These are phyloP conservation scores for Mortierella sp. DNA, from an alignment of 371 early-diverging fungal genomes.

Conservation along the genomic window DNA sequence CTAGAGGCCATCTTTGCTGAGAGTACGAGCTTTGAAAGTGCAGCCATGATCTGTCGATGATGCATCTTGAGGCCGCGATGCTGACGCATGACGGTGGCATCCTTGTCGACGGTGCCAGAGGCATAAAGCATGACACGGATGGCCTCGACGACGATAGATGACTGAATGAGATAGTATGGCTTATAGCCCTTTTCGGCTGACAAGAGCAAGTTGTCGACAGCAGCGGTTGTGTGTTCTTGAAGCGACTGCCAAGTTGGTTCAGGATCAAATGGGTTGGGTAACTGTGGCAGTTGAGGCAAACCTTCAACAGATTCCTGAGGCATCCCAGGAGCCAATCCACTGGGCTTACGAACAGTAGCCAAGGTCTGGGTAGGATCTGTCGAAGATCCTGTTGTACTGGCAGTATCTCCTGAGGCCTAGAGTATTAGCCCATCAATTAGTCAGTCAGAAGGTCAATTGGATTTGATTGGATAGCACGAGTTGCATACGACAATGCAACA, in stretches of 20 bases:
- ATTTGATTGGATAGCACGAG: conserved; percentile 5
- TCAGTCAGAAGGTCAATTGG: not conserved
- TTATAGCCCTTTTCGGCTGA: conserved; percentile 75
- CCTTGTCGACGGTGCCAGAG: conserved; percentile 80
- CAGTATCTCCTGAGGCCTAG: conserved; percentile 36
- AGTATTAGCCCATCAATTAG: not conserved
- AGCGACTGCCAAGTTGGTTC: conserved; percentile 76
- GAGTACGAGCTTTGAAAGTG: conserved; percentile 85
- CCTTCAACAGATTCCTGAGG: conserved; percentile 49
- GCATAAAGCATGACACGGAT: conserved; percentile 88
- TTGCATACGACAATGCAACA: not conserved
- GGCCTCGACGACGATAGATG: conserved; percentile 76
- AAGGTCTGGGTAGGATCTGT: conserved; percentile 38
- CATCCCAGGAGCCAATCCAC: conserved; percentile 29
- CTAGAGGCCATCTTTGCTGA: conserved; percentile 88
- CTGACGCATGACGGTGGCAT: conserved; percentile 71
- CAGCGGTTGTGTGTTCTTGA: conserved; percentile 71
- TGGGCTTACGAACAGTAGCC: conserved; percentile 45
- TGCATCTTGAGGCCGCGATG: conserved; percentile 78
- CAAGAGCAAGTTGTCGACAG: conserved; percentile 74
- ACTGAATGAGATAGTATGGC: conserved; percentile 67
- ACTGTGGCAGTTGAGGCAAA: conserved; percentile 38
- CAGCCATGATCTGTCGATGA: conserved; percentile 84
- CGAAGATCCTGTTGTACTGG: conserved; percentile 45
- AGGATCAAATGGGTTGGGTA: conserved; percentile 54